A percentile compares a stretch with the other conserved stretches of the same genome.
phyloP scores from a whole-genome alignment of 2,329 filamentous ascomycete genomes.

The Phialophora tarda region DNA sequence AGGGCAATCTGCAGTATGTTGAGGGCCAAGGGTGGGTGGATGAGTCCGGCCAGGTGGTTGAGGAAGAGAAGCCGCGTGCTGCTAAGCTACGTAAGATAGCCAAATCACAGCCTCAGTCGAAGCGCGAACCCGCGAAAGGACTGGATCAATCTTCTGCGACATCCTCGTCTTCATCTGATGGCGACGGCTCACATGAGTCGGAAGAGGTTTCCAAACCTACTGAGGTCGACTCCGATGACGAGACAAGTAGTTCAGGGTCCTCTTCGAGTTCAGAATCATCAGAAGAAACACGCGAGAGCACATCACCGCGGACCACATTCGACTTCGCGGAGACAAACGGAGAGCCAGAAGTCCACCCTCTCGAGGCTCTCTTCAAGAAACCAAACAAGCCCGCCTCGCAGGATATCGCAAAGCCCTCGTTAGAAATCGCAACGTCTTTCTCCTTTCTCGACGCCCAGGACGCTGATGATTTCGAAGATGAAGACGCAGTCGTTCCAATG shows the following conservation, averaged over 20 bases:
- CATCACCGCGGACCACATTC: constrained; percentile 31
- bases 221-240: constrained; percentile 43
- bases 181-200: constrained; percentile 41
- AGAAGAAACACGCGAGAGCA: constrained; percentile 27
- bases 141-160: neutral
- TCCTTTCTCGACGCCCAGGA: constrained; percentile 74
- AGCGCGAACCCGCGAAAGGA: neutral
- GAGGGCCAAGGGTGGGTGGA: constrained; percentile 91
- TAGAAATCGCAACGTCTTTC: constrained; percentile 65
- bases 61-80: constrained; percentile 47
- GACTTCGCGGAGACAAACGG: constrained; percentile 42
- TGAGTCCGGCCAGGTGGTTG: constrained; percentile 74
- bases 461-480: constrained; percentile 53
- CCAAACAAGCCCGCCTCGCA: constrained; percentile 53
- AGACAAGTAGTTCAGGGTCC: constrained; percentile 41
- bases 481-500: constrained; percentile 60
- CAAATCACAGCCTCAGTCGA: constrained; percentile 39
- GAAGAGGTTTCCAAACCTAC: constrained; percentile 43
- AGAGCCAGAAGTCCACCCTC: constrained; percentile 73
- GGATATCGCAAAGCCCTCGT: constrained; percentile 44
- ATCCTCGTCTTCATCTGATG: constrained; percentile 41
- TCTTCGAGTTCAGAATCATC: constrained; percentile 34
- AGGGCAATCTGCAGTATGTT: constrained; percentile 69
- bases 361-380: constrained; percentile 91
- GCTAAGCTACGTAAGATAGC: constrained; percentile 29